Percentiles rank a stretch among this genome's conserved stretches.
phyloP scores from a whole-genome alignment of 805 yeast species.

The Maudiozyma turicensis region DNA sequence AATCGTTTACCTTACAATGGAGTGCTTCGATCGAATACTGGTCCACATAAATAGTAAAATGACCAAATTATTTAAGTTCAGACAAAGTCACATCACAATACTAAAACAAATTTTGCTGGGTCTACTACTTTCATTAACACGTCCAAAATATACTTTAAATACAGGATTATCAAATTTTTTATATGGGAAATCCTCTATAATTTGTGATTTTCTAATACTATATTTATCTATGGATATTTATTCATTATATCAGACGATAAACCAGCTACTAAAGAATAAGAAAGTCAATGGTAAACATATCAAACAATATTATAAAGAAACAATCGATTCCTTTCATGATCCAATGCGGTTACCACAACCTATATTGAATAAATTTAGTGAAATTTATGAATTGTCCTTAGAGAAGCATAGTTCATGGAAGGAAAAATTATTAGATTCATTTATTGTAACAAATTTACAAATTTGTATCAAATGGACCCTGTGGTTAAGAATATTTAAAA shows the following conservation, averaged over 20 bases:
- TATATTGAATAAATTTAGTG: conserved; percentile 17
- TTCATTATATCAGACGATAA: conserved; percentile 5
- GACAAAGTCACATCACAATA: too few relatives aligned
- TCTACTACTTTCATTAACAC: background rate
- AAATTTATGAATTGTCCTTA: conserved; percentile 17
- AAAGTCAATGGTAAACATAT: background rate
- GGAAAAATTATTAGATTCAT: conserved; percentile 17
- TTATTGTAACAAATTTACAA: conserved; percentile 13
- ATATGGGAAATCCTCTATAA: background rate
- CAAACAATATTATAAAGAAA: background rate
- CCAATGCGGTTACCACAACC: conserved; percentile 6
- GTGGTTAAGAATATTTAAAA: conserved; percentile 18
- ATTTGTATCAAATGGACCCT: conserved; percentile 22
- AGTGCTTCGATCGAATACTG: too few relatives aligned
- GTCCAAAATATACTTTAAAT: too few relatives aligned
- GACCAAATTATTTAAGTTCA: too few relatives aligned
- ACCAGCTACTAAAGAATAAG: background rate
- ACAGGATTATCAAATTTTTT: background rate
- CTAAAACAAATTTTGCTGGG: background rate
- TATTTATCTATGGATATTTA: conserved; percentile 15
- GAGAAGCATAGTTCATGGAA: conserved; percentile 6
- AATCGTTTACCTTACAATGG: background rate
- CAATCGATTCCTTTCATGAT: background rate
- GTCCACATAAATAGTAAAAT: too few relatives aligned
- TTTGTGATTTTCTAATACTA: conserved; percentile 12